Evolutionary conservation across 2,329 filamentous ascomycete species (phyloP).

Genomic region (Dactylellina cionopaga): DNA sequence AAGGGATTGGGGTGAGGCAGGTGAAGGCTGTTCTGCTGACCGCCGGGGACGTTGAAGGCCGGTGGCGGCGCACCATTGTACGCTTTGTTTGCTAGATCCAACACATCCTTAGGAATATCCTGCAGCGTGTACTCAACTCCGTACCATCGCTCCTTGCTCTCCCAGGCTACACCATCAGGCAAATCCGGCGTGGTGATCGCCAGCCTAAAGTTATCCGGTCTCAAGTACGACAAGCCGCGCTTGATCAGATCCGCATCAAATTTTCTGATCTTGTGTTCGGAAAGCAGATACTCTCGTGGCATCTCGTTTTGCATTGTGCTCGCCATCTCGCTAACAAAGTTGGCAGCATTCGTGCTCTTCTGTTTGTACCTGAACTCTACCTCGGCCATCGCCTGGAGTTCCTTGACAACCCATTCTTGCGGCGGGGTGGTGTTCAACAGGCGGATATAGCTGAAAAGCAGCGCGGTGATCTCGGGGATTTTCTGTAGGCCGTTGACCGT

Average conservation of each 20-base stretch:
- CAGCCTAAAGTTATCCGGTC: slow-evolving; percentile 89
- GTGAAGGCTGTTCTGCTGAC: slow-evolving; percentile 75
- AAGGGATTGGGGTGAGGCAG: slow-evolving; percentile 95
- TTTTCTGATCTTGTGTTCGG: slow-evolving; percentile 78
- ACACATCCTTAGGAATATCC: slow-evolving; percentile 78
- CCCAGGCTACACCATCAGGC: slow-evolving; percentile 74
- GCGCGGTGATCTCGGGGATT: slow-evolving; percentile 70
- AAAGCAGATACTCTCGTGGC: slow-evolving; percentile 86
- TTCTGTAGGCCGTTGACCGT: slow-evolving; percentile 76
- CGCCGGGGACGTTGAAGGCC: slow-evolving; percentile 15
- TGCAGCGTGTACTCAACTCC: slow-evolving; percentile 91
- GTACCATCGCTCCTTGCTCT: slow-evolving; percentile 95
- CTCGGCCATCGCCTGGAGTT: slow-evolving; percentile 88
- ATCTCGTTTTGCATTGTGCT: slow-evolving; percentile 91
- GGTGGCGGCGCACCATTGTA: slow-evolving; percentile 44
- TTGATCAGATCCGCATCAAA: slow-evolving; percentile 83
- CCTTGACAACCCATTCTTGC: slow-evolving; percentile 91
- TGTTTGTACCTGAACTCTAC: slow-evolving; percentile 96
- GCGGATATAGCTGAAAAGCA: slow-evolving; percentile 89
- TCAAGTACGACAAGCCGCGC: slow-evolving; percentile 76
- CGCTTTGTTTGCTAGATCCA: slow-evolving; percentile 66
- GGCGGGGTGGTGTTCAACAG: slow-evolving; percentile 82
- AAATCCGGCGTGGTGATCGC: slow-evolving; percentile 83
- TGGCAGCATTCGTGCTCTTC: slow-evolving; percentile 81
- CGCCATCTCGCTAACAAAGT: slow-evolving; percentile 85